Base-by-base conservation (phyloP, 208 protist genomes). In the Wallacemonas sp. region DNA sequence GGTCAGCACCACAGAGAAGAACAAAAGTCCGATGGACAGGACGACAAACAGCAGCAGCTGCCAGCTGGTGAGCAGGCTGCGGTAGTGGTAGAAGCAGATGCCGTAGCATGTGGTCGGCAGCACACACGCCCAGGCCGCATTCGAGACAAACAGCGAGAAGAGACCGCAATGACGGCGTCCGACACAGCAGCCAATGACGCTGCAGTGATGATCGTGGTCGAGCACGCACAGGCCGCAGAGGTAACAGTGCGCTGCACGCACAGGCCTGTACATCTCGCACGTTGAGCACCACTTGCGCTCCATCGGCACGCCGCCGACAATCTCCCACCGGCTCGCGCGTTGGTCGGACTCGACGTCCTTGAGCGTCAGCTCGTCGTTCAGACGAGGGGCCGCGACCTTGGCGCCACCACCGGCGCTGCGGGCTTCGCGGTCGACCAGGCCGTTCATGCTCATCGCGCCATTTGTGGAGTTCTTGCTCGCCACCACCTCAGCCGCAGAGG, bases 281-380 rank as follows among this genome's bases (percentile, higher is more conserved):
- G 85, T 93, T 4, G 79, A 79, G 67, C 93, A 97, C 91, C 92
- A 97, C 71, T 95, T 94, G n/a, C 85, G 78, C 65, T 95, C 91
- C 76, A 94, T 83, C 22, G 74, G 70, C 16, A 91, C 75, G 12
- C 87, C 87, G 46, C 88, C 70, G 11, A 93, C 75, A 10, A 22
- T 78, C 65, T 96, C 87, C 84, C 83, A 96, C 25, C 71, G 41
- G 57, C 87, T 93, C 41, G 89, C 77, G 1, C 82, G 70, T 57
- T 84, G 66, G 44, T 86, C 84, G 25, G 25, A 62, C 65, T 88
- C 85, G 28, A 93, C 89, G 32, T 92, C 90, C 23, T 84, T 80
- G 23, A 91, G 61, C 4, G 84, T 85, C 39, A 91, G 59, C 71
- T 87, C 70, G 46, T 72, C 57, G 2, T 14, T 44, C 14, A 57